Conservation (phyloP, 1,284 basidiomycete genomes). For the Melampsora larici-populina region DNA sequence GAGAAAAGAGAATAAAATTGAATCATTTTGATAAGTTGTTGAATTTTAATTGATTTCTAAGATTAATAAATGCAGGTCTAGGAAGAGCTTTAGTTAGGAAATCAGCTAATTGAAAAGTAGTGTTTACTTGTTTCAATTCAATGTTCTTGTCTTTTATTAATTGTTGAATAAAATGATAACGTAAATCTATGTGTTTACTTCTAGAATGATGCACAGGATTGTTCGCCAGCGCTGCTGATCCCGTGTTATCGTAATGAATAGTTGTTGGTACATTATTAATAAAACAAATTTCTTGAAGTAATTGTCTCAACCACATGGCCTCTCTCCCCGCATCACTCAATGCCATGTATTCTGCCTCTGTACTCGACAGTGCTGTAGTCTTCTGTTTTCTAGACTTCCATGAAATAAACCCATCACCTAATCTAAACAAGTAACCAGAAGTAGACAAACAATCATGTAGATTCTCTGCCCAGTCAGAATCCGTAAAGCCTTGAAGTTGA, state of each 20-base stretch:
- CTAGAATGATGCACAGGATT: conserved; percentile 29
- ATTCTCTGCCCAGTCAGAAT: background rate
- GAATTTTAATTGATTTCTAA: too few relatives aligned
- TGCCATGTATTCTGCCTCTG: too few relatives aligned
- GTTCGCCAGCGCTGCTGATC: conserved; percentile 23
- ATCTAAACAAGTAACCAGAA: background rate
- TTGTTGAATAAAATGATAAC: conserved; percentile 41
- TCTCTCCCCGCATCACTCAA: conserved; percentile 3
- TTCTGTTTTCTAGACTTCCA: conserved; percentile 2
- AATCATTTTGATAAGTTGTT: too few relatives aligned
- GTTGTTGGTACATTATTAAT: too few relatives aligned
- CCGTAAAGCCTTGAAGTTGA: background rate
- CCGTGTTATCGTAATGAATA: too few relatives aligned
- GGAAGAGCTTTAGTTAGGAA: conserved; percentile 44
- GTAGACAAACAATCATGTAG: background rate
- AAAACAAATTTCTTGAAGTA: background rate
- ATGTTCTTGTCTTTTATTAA: conserved; percentile 18
- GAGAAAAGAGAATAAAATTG: too few relatives aligned
- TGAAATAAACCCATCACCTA: background rate
- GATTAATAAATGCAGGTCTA: too few relatives aligned
- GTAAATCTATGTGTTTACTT: too few relatives aligned
- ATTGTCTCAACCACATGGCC: background rate
- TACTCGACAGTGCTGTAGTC: background rate
- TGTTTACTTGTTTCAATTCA: conserved; percentile 32
- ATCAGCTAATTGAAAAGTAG: conserved; percentile 39